Conservation (phyloP, 176 grass and related monocot genomes). For the Phoenix dactylifera region DNA sequence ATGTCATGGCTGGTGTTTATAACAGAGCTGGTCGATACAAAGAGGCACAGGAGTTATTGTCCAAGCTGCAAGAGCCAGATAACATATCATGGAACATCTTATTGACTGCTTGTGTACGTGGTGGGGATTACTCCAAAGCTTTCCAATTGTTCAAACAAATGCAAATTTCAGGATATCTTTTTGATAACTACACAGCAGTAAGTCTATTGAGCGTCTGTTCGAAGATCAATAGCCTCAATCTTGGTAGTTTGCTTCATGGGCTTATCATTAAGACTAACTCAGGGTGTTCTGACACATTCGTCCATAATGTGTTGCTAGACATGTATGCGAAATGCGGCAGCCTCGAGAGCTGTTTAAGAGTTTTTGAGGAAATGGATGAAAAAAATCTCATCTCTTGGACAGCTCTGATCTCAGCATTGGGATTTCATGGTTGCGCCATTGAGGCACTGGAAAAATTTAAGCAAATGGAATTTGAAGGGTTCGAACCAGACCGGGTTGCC, state of each 20-base stretch:
- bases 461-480: slow-evolving; percentile 42
- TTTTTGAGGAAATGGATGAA: slow-evolving; percentile 56
- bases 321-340: slow-evolving; percentile 90
- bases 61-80: slow-evolving; percentile 32
- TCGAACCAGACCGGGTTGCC: slow-evolving; percentile 58
- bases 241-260: slow-evolving; percentile 59
- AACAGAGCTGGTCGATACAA: slow-evolving; percentile 41
- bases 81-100: slow-evolving; percentile 65
- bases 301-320: slow-evolving; percentile 61
- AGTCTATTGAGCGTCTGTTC: slow-evolving; percentile 65
- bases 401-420: slow-evolving; percentile 57
- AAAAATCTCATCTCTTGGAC: slow-evolving; percentile 73
- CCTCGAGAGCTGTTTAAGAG: slow-evolving; percentile 51
- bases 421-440: slow-evolving; percentile 49
- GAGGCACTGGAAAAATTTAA: slow-evolving; percentile 61
- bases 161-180: slow-evolving; percentile 35
- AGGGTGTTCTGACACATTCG: slow-evolving; percentile 36
- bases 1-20: slow-evolving; percentile 52
- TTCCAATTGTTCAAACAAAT: slow-evolving; percentile 46
- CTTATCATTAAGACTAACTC: slow-evolving; percentile 54
- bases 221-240: slow-evolving; percentile 46
- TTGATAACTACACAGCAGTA: slow-evolving; percentile 41
- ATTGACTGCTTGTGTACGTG: slow-evolving; percentile 46
- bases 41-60: slow-evolving; percentile 46
- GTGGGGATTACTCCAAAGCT: slow-evolving; percentile 45